Evolutionary conservation across 2,329 filamentous ascomycete species (phyloP).

Genomic region (Dothideomycetes sp.): DNA sequence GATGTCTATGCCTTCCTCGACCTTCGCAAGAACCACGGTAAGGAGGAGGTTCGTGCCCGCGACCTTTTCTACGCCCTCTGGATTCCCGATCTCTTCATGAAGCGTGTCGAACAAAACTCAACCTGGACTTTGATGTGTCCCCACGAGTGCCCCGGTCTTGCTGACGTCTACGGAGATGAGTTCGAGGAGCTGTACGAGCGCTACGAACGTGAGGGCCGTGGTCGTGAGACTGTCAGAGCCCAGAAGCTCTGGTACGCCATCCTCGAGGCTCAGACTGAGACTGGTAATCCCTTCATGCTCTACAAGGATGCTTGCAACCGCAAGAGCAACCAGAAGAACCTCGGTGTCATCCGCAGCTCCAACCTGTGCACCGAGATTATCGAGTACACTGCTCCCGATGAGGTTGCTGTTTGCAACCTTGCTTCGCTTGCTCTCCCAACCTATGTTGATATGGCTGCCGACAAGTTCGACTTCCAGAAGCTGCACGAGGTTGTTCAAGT

Average conservation of each 20-base stretch:
- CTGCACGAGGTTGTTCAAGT: slow-evolving; percentile 90
- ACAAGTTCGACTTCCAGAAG: slow-evolving; percentile 90
- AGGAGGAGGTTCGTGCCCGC: slow-evolving; percentile 93
- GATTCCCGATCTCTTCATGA: slow-evolving; percentile 99
- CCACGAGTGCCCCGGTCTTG: slow-evolving; percentile 87
- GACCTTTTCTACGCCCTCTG: slow-evolving; percentile 96
- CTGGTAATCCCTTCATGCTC: slow-evolving; percentile 97
- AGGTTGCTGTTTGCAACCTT: slow-evolving; percentile 97
- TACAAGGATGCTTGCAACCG: slow-evolving; percentile 98
- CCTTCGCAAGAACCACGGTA: slow-evolving; percentile 97
- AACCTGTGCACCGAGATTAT: slow-evolving; percentile 99
- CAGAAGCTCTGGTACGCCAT: slow-evolving; percentile 99
- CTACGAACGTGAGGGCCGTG: slow-evolving; percentile 81
- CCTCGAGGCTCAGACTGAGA: slow-evolving; percentile 96
- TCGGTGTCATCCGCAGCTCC: slow-evolving; percentile 95
- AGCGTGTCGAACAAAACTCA: slow-evolving; percentile 92
- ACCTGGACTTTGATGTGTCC: slow-evolving; percentile 99
- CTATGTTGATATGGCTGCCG: slow-evolving; percentile 77
- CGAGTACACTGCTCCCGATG: slow-evolving; percentile 93
- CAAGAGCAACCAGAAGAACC: slow-evolving; percentile 99
- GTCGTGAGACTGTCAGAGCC: slow-evolving; percentile 84
- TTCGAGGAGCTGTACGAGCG: slow-evolving; percentile 87
- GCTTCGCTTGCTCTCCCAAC: slow-evolving; percentile 87
- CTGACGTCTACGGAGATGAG: slow-evolving; percentile 94
- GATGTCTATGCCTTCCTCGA: slow-evolving; percentile 97